Evolutionary conservation across 305 asterid species (phyloP).

Genomic region (Rubia balearica): DNA sequence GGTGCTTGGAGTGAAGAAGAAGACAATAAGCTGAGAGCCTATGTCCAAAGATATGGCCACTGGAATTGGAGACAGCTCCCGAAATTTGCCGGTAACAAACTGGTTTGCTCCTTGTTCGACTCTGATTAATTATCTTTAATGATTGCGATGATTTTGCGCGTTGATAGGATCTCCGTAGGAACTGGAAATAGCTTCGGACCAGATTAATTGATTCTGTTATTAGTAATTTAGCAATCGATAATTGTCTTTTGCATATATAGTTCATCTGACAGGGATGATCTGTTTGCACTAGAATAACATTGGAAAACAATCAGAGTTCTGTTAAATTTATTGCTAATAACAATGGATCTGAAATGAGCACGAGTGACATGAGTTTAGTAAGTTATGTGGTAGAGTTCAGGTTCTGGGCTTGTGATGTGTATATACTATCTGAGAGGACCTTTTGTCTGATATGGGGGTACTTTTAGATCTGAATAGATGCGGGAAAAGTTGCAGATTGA

Average conservation of each 20-base stretch:
- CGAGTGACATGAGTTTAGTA: neutral
- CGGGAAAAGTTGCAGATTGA: neutral
- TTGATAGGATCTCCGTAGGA: no score
- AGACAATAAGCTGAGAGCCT: neutral
- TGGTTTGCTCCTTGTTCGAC: neutral
- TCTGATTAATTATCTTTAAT: neutral
- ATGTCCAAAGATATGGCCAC: neutral
- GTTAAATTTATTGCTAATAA: neutral
- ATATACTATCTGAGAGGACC: neutral
- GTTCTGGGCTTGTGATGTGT: neutral
- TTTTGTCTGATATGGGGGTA: neutral
- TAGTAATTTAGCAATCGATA: no score
- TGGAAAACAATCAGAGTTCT: neutral
- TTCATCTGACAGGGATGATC: neutral
- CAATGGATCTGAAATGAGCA: neutral
- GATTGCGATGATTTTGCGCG: neutral
- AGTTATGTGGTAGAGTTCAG: neutral
- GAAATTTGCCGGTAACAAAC: neutral
- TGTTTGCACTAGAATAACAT: neutral
- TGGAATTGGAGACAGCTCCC: slow-evolving; percentile 2
- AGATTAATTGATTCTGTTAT: neutral
- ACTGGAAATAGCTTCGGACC: no score
- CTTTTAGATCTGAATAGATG: neutral
- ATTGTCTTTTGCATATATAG: neutral
- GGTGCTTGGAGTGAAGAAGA: neutral